These are phyloP conservation scores for Crithidia mellificae DNA, from an alignment of 208 protist species.

Conservation along the genomic window DNA sequence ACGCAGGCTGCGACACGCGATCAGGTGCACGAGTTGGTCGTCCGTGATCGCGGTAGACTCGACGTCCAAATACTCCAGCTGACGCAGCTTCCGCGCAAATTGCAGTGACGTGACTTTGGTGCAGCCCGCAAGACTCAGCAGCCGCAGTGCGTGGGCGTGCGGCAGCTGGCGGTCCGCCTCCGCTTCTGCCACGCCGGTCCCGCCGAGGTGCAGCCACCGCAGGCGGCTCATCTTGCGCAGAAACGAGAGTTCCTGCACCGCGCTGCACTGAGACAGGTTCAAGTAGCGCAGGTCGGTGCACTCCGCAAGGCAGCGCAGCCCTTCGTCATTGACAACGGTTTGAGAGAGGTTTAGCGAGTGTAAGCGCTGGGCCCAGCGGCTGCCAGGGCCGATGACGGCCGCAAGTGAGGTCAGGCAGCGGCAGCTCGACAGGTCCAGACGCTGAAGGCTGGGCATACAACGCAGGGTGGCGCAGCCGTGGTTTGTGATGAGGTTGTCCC, in stretches of 20 bases:
- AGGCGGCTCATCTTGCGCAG: constrained; percentile 34
- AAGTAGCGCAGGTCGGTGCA: constrained; percentile 54
- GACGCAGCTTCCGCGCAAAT: constrained; percentile 32
- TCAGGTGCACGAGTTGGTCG: constrained; percentile 31
- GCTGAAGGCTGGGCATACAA: constrained; percentile 29
- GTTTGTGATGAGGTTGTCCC: constrained; percentile 54
- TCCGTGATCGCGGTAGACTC: constrained; percentile 53
- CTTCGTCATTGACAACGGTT: constrained; percentile 41
- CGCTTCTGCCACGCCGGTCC: constrained; percentile 47
- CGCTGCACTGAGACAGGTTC: constrained; percentile 46
- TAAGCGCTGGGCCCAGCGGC: constrained; percentile 19
- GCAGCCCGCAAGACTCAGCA: constrained; percentile 59
- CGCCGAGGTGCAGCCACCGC: constrained; percentile 47
- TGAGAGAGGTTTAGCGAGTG: constrained; percentile 54
- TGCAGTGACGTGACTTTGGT: constrained; percentile 22
- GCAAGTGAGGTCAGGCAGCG: constrained; percentile 36
- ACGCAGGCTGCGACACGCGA: constrained; percentile 31
- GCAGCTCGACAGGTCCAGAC: constrained; percentile 22
- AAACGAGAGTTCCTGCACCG: constrained; percentile 40
- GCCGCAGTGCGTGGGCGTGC: constrained; percentile 30
- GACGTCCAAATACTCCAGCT: constrained; percentile 51
- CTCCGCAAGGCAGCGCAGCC: constrained; percentile 25
- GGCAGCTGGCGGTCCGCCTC: constrained; percentile 26
- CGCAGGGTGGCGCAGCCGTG: constrained; percentile 26
- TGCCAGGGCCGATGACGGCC: constrained; percentile 5